Evolutionary conservation across 2,329 filamentous ascomycete genomes (phyloP), one percentile per base, ranked within the genome.

Genomic region (Xylaria arbuscula): DNA sequence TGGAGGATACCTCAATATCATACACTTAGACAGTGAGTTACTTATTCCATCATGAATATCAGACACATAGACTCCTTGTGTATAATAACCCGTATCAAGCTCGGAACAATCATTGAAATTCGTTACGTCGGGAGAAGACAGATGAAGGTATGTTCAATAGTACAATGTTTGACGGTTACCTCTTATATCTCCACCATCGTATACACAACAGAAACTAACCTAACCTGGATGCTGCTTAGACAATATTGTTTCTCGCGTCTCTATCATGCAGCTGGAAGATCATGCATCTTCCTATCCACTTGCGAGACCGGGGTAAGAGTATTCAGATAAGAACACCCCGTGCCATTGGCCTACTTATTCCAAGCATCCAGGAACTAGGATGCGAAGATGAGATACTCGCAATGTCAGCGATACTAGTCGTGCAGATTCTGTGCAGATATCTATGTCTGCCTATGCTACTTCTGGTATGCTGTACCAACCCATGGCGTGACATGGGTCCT

Each of bases 301-400:
- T 4, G 2, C 24, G n/a, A 50, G 56, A 50, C 66, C 32, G 57
- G 66, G 66, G 66, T 32, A 45, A 45, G 13, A 19, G 24, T 36
- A 42, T 47, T 9, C 57, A 28, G 67, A 69, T 69, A 69, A 69
- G 67, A 42, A 40, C 54, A 15, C 38, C 60, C 64, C 56, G 11
- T 64, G 50, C 60, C 28, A 69, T 69, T 69, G 67, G 67, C 60
- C 64, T 64, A 24, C 7, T 47, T 10, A 38, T 53, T 59, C 38
- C 24, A 64, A 50, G 3, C 40, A 47, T n/a, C 50, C 19, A 42
- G 51, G 40, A 51, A 55, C 55, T 36, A 51, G 38, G 10, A 48
- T 56, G 45, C 51, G 40, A n/a, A 63, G 53, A 57, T 40, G 40
- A 10, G 13, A 45, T 13, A 42, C 51, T 24, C 34, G 2, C 53